Base-by-base conservation (phyloP, 2,329 filamentous ascomycete species). In the Fusarium multiceps region DNA sequence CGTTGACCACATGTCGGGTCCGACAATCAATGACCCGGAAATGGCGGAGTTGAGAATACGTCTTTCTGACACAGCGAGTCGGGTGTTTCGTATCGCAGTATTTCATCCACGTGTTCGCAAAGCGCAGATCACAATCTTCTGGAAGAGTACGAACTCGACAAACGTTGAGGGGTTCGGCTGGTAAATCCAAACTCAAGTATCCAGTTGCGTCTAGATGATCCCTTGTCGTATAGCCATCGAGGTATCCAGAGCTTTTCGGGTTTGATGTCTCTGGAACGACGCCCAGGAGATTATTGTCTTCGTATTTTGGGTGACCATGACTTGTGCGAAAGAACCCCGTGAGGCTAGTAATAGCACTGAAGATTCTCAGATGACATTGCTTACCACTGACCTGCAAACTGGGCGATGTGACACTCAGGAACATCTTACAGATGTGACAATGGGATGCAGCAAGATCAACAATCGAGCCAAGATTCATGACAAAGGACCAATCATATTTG, bases 301-400 rank as follows among this genome's bases (percentile, higher is more conserved):
- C 5, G 10, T 34, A 18, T 10, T 18, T 18, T 10, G 0, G 32
- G 16, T 2, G 0, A 18, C 16, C 1, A 18, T 1, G 2, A 34
- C 8, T 9, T 34, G 32, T 18, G 32, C 2, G 2, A 18, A 6
- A 18, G 9, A 37, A 37, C 10, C 9, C 1, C 9, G 34, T n/a
- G 3, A 37, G 34, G 34, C 16, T 37, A 0, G 1, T 11, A 9
- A 18, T n/a, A 11, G 34, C 16, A 11, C 34, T n/a, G 34, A 37
- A 37, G 1, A n/a, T 6, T n/a, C 34, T n/a, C 9, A 37, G 34
- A 37, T 37, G 34, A 1, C 16, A 37, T n/a, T 37, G 34, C 5
- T n/a, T 0, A 11, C 5, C 16, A 37, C 16, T 37, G 34, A 16
- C 34, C 34, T 37, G 34, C 3, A 37, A 5, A 37, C 34, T 37